Conservation (phyloP, 495 filamentous ascomycete genomes). For the Aspergillus indologenus region DNA sequence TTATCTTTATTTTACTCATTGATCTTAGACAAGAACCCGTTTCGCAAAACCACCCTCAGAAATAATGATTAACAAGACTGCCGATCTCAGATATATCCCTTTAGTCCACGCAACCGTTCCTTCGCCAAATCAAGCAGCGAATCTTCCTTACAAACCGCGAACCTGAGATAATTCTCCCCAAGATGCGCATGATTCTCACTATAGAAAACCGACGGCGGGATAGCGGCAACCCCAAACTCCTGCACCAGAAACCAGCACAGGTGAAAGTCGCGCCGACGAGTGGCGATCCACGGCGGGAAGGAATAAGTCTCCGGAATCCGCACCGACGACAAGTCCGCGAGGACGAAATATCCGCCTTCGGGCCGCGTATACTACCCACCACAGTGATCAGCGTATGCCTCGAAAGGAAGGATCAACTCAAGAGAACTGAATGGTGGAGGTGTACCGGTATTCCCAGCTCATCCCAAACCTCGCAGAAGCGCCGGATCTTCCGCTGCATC, state of each 20-base stretch:
- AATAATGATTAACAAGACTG: no score
- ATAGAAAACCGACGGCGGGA: slow-evolving; percentile 96
- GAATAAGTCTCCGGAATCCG: slow-evolving; percentile 74
- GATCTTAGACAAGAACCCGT: no score
- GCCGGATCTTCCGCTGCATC: slow-evolving; percentile 82
- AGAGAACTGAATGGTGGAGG: no score
- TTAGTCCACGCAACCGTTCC: slow-evolving; percentile 80
- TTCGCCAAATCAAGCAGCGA: slow-evolving; percentile 85
- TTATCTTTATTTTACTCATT: no score
- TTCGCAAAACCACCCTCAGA: no score
- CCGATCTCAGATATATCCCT: slow-evolving; percentile 66
- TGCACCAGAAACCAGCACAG: slow-evolving; percentile 94
- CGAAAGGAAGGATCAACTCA: no score
- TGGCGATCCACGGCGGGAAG: slow-evolving; percentile 84
- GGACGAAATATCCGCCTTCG: slow-evolving; percentile 94
- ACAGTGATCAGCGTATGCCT: not conserved
- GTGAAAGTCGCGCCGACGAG: slow-evolving; percentile 86
- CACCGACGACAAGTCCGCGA: slow-evolving; percentile 85
- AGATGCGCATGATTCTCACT: slow-evolving; percentile 76
- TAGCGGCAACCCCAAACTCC: slow-evolving; percentile 91
- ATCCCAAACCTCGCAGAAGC: slow-evolving; percentile 82
- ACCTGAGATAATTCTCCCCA: slow-evolving; percentile 88
- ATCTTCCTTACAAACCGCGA: slow-evolving; percentile 96
- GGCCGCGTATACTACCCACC: slow-evolving; percentile 68
- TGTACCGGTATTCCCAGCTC: slow-evolving; percentile 81